These are phyloP conservation scores for Micractinium conductrix DNA, from an alignment of 139 green algal species.

Conservation along the genomic window DNA sequence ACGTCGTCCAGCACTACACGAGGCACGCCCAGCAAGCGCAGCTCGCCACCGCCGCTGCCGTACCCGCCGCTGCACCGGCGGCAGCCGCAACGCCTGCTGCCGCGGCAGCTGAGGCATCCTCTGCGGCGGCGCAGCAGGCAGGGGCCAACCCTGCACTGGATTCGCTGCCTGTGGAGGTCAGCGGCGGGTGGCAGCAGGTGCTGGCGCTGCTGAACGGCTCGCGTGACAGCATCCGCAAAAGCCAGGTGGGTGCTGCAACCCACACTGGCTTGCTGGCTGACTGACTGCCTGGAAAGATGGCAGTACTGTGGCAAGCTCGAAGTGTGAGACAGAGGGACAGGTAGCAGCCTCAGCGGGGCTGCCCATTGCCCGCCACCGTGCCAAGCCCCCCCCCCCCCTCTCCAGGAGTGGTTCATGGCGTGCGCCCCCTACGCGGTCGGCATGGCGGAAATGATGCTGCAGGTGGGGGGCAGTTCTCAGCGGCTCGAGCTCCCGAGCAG, in stretches of 20 bases:
- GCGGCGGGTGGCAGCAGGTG: constrained; percentile 48
- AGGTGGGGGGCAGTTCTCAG: no score
- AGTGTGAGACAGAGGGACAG: no score
- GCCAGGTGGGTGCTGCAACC: no score
- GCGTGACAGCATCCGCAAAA: constrained; percentile 81
- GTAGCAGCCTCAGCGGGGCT: no score
- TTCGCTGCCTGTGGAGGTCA: constrained; percentile 38
- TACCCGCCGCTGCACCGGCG: neutral
- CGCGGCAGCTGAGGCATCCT: neutral
- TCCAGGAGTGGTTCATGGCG: constrained; percentile 91
- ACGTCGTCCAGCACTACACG: constrained; percentile 25
- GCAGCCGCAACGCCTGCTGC: neutral
- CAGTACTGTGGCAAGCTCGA: no score
- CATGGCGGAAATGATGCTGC: constrained; percentile 69
- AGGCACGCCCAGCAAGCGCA: constrained; percentile 2
- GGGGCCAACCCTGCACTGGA: neutral
- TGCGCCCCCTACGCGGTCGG: constrained; percentile 63
- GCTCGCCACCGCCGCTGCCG: neutral
- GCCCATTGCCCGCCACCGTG: no score
- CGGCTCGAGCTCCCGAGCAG: no score
- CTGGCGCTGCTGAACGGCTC: constrained; percentile 54
- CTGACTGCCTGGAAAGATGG: no score
- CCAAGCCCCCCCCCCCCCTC: no score
- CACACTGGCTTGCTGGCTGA: no score
- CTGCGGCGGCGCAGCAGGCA: neutral